These are phyloP conservation scores for Tagetes patula DNA, from an alignment of 129 eudicot species.

Conservation along the genomic window DNA sequence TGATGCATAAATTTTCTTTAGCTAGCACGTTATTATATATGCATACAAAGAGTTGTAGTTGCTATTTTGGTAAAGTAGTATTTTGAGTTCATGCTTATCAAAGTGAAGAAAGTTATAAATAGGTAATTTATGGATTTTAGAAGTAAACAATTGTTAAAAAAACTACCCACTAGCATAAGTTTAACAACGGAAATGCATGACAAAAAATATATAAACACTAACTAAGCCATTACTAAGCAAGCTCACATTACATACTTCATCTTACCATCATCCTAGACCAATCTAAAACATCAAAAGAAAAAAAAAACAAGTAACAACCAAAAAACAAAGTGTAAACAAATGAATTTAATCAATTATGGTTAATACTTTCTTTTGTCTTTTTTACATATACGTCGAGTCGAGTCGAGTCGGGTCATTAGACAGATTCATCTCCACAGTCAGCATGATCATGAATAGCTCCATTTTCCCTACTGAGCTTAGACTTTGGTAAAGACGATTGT, in stretches of 20 bases:
- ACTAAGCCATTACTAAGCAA: constrained; percentile 19
- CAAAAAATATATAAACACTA: neutral
- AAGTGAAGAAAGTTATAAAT: too few relatives aligned
- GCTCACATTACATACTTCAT: constrained; percentile 21
- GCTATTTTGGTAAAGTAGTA: too few relatives aligned
- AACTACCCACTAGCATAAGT: too few relatives aligned
- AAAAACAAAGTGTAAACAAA: constrained; percentile 20
- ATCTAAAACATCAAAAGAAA: constrained; percentile 22
- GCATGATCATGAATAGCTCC: constrained; percentile 42
- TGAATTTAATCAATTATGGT: constrained; percentile 31
- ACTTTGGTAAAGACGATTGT: constrained; percentile 68
- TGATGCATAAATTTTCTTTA: too few relatives aligned
- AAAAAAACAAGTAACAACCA: neutral
- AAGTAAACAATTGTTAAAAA: too few relatives aligned
- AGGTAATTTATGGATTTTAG: too few relatives aligned
- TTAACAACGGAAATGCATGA: too few relatives aligned
- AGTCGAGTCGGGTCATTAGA: constrained; percentile 22
- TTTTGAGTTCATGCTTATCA: too few relatives aligned
- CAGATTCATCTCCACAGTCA: constrained; percentile 56
- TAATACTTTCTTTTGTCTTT: neutral
- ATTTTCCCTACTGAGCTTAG: constrained; percentile 81
- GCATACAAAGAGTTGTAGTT: too few relatives aligned
- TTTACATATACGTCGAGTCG: constrained; percentile 5
- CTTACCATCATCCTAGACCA: constrained; percentile 27
- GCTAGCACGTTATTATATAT: too few relatives aligned